phyloP scores from a whole-genome alignment of 768 basidiomycete genomes.

The Boletus coccyginus region DNA sequence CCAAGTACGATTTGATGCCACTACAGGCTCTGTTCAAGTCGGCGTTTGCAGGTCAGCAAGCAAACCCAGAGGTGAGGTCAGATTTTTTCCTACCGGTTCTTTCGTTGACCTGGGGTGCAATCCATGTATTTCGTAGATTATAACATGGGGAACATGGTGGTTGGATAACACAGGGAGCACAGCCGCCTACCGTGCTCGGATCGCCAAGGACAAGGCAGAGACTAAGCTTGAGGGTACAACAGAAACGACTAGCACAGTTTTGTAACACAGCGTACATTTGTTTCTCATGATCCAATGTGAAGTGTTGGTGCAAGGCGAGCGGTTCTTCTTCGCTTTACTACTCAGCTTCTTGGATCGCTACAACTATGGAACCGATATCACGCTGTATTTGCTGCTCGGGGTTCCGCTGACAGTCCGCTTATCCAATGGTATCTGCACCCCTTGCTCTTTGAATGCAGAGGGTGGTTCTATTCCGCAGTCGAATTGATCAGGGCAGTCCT shows the following conservation, averaged over 20 bases:
- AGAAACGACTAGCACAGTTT: not conserved
- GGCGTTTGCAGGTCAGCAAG: not conserved
- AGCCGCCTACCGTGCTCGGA: constrained; percentile 12
- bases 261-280: not conserved
- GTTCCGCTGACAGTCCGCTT: not conserved
- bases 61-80: not conserved
- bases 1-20: constrained; percentile 9
- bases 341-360: not conserved
- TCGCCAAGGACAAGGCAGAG: constrained; percentile 8
- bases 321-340: not conserved
- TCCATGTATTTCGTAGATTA: not conserved
- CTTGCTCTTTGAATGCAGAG: not conserved
- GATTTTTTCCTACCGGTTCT: not conserved
- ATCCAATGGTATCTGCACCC: not conserved
- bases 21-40: not conserved
- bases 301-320: not conserved
- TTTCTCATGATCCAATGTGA: not conserved
- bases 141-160: constrained; percentile 11
- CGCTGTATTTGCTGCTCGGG: too few relatives aligned
- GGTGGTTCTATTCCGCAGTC: not conserved
- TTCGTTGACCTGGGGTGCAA: not conserved
- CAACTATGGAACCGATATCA: not conserved
- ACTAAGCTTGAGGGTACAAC: not conserved
- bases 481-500: not conserved
- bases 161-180: constrained; percentile 15